Evolutionary conservation across 257 asterid genomes (phyloP), one percentile per base, ranked within the genome.

Genomic region (Solanum bulbocastanum): DNA sequence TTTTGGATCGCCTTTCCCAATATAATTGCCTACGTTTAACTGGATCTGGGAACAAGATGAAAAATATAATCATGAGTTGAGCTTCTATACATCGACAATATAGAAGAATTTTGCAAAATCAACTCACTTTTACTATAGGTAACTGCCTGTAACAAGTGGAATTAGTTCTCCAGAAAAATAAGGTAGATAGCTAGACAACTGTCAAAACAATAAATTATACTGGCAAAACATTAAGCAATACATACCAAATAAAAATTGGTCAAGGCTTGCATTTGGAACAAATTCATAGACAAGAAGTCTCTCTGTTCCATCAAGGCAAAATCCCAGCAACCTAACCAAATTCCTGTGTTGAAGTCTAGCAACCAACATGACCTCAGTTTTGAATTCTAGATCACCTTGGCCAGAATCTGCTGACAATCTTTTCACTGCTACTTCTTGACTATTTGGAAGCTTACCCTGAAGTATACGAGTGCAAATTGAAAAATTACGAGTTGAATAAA

Each of bases 301-400:
- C 58, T 90, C 91, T 87, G 56, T 85, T 82, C 76, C 69, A 36
- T 90, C 81, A 0, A 87, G 23, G 33, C 91, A 90, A 87, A 40
- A 90, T 35, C 92, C 91, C 6, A 81, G 33, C 0, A 90, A 74
- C 49, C 88, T 71, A 60, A 90, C 92, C 23, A 90, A 74, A 75
- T 89, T 88, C 25, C 71, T 87, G 42, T 90, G 92, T 69, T 89
- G 90, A 74, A 89, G 91, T 36, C 86, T 88, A 3, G 89, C 84
- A 58, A 88, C 76, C 37, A 90, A 6, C 9, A 49, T 10, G 27
- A 89, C 73, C 68, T 90, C 91, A 3, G 87, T 89, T 33, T 39
- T 90, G 11, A 89, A 87, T 58, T 86, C 89, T 13, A 58, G 44
- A 32, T 11, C 33, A 8, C 91, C 89, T 86, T 83, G 90, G 1